Evolutionary conservation across 148 eudicot genomes (phyloP).

Genomic region (Nyssa sinensis): DNA sequence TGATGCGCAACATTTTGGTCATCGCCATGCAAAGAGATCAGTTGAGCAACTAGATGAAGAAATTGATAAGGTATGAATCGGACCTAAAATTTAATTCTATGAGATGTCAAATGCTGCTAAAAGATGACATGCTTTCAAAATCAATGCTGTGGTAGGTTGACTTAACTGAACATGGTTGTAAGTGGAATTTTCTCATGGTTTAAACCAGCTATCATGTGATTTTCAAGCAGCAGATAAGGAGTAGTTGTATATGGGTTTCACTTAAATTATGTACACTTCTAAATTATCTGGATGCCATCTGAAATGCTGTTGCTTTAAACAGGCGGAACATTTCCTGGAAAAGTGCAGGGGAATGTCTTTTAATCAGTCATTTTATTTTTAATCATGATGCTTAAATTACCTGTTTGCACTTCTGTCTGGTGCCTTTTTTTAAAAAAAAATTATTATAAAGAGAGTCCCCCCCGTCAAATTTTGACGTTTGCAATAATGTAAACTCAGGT

Average conservation of each 20-base stretch:
- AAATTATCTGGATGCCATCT: background rate
- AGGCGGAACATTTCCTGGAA: no score
- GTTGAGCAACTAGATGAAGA: constrained; percentile 75
- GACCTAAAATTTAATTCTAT: background rate
- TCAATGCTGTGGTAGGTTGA: background rate
- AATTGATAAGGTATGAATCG: constrained; percentile 63
- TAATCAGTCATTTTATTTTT: no score
- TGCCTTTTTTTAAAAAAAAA: no score
- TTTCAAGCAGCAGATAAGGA: no score
- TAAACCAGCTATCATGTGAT: no score
- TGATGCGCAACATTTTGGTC: constrained; percentile 94
- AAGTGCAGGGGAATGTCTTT: no score
- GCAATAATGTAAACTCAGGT: background rate
- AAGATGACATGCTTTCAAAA: background rate
- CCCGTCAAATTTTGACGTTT: background rate
- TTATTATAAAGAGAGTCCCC: background rate
- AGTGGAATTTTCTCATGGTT: no score
- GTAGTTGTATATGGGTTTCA: no score
- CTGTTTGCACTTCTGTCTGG: no score
- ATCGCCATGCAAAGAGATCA: constrained; percentile 87
- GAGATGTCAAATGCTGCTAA: background rate
- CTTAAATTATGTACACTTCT: background rate
- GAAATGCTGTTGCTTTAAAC: no score
- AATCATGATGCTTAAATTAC: no score
- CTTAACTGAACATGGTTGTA: no score